These are phyloP conservation scores for Nemania serpens DNA, from an alignment of 2,329 filamentous ascomycete genomes.

Conservation along the genomic window DNA sequence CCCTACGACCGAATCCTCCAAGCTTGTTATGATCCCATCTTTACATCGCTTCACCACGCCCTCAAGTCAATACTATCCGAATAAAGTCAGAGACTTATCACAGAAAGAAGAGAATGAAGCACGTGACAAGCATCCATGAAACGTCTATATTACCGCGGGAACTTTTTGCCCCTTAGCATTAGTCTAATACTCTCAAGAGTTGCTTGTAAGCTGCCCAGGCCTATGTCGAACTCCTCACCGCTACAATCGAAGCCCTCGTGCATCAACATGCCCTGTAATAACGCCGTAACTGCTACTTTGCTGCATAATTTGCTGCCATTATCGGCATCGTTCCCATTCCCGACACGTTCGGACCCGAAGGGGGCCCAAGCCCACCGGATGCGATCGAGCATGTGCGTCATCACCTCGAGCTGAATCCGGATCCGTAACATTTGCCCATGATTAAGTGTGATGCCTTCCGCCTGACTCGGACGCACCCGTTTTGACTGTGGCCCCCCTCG, in stretches of 20 bases:
- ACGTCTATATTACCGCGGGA: background rate
- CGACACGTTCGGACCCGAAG: background rate
- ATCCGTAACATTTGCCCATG: background rate
- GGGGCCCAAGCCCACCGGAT: background rate
- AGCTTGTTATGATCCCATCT: no score
- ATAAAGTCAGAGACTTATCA: no score
- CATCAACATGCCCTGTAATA: background rate
- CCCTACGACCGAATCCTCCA: no score
- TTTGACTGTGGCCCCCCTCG: background rate
- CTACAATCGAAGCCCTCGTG: background rate
- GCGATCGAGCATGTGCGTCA: slow-evolving; percentile 3
- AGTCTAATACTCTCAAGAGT: background rate
- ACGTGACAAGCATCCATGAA: no score
- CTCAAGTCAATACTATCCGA: no score
- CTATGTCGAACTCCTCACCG: background rate
- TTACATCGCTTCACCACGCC: no score
- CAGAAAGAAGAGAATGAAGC: no score
- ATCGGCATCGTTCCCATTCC: background rate
- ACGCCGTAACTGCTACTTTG: background rate
- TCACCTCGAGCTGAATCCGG: background rate
- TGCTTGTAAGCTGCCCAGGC: background rate
- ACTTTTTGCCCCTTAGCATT: background rate
- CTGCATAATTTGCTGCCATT: background rate
- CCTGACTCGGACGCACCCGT: background rate
- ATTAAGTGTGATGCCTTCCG: background rate